Evolutionary conservation across 2,329 filamentous ascomycete species (phyloP), one percentile per base, ranked within the genome.

Genomic region (Amauroascus verrucosus): DNA sequence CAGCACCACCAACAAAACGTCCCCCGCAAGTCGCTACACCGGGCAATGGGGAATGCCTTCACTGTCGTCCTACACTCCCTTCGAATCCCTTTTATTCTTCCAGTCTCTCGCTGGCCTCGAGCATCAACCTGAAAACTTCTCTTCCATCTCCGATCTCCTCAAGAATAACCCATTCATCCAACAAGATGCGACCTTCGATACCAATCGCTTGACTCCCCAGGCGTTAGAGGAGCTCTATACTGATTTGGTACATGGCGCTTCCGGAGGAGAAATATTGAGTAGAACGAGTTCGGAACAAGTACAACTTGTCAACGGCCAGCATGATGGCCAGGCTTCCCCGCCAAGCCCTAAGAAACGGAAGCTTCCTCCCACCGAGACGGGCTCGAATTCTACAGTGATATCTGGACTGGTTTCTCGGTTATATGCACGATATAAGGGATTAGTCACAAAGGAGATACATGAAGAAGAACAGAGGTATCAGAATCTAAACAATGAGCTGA

Each of bases 1-100:
- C 32, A 33, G 16, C 40, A 6, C 16, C 37, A 11, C 3, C 48
- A n/a, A 37, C 8, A 48, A 43, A 48, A 53, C 44, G 52, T 57
- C 64, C 61, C 64, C 66, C 62, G 64, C 65, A 64, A 63, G 67
- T 67, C 67, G 63, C 62, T 59, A 59, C 57, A 62, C 63, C 64
- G 62, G 66, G 65, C 65, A 67, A 71, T 71, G 69, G 69, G 76
- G 74, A 68, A 82, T 81, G 78, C 77, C 75, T 72, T 74, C 75
- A 68, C 65, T 76, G 70, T 77, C 81, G 65, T 75, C 77, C 64
- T 90, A 93, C 72, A 91, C 88, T 66, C 81, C 84, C 62, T 85
- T 94, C 75, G 89, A 95, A 78, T 86, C 84, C 65, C 78, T 94
- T 57, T 80, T 93, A 60, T 79, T 95, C 64, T 91, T 93, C 73